Evolutionary conservation across 257 asterid species (phyloP).

Genomic region (Fraxinus quadrangulata): DNA sequence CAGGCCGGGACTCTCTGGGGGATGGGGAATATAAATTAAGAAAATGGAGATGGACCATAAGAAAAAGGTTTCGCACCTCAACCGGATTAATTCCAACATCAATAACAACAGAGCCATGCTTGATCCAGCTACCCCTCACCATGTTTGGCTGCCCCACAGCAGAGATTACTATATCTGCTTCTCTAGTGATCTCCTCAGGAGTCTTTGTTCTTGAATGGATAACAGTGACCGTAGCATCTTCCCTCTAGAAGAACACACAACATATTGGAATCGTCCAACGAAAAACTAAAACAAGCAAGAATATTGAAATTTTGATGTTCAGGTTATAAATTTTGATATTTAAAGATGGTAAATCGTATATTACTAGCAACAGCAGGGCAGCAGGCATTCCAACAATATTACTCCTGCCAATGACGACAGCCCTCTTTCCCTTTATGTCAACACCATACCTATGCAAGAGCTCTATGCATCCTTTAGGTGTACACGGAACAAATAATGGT

Average conservation of each 20-base stretch:
- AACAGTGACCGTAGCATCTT: conserved; percentile 85
- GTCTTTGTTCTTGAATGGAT: conserved; percentile 85
- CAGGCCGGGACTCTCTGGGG: background rate
- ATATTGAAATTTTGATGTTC: background rate
- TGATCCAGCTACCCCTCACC: conserved; percentile 96
- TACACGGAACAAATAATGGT: conserved; percentile 88
- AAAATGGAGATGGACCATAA: background rate
- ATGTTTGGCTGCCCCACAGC: conserved; percentile 88
- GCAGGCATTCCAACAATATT: conserved; percentile 95
- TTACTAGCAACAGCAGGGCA: conserved; percentile 82
- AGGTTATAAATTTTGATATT: background rate
- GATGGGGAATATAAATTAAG: background rate
- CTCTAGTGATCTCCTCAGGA: conserved; percentile 76
- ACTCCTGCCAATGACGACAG: conserved; percentile 91
- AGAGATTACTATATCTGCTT: conserved; percentile 79
- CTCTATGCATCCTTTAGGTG: conserved; percentile 95
- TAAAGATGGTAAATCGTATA: conserved; percentile 12
- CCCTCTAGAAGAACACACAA: conserved; percentile 49
- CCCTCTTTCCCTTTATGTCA: conserved; percentile 81
- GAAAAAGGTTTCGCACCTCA: conserved; percentile 46
- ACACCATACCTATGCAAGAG: conserved; percentile 73
- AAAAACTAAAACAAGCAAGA: background rate
- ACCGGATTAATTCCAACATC: conserved; percentile 91
- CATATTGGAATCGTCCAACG: conserved; percentile 5
- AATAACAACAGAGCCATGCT: conserved; percentile 84